Evolutionary conservation across 352 stramenopile genomes (phyloP).

Genomic region (Globisporangium apiculatum): DNA sequence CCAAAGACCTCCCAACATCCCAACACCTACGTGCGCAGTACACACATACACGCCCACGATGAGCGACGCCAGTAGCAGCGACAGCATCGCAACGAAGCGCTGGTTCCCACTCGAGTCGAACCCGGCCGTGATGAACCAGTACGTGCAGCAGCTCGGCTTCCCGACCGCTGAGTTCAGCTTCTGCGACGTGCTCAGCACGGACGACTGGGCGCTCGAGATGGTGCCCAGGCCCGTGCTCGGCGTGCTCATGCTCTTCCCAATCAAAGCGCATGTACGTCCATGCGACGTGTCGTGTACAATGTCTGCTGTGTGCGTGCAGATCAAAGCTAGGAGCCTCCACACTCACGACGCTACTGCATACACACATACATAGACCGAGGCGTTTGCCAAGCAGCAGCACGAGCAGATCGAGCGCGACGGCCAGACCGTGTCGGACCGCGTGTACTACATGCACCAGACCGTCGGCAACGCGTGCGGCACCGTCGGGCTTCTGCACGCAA

Average conservation of each 20-base stretch:
- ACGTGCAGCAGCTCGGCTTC: constrained; percentile 92
- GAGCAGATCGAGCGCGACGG: constrained; percentile 59
- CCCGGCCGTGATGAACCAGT: constrained; percentile 92
- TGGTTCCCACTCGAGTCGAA: constrained; percentile 94
- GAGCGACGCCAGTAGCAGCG: constrained; percentile 5
- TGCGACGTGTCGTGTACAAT: no score
- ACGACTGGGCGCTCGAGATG: constrained; percentile 96
- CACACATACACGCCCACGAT: no score
- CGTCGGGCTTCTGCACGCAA: constrained; percentile 92
- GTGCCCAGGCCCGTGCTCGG: constrained; percentile 90
- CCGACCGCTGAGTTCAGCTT: constrained; percentile 83
- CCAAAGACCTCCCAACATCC: no score
- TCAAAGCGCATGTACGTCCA: constrained; percentile 78
- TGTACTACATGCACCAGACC: constrained; percentile 93
- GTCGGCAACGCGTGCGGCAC: constrained; percentile 97
- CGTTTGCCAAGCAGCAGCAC: constrained; percentile 62
- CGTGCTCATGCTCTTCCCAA: constrained; percentile 95
- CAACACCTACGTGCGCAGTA: no score
- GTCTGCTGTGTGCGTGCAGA: background rate
- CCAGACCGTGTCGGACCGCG: constrained; percentile 64
- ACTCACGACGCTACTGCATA: no score
- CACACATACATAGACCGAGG: constrained; percentile 42
- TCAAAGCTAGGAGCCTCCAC: no score
- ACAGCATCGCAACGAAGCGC: constrained; percentile 28
- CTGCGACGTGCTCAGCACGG: constrained; percentile 93